A percentile compares a stretch with the other conserved stretches of the same genome.
Evolutionary conservation across 2,329 filamentous ascomycete genomes (phyloP).

Genomic region (Fusarium goolgardi): DNA sequence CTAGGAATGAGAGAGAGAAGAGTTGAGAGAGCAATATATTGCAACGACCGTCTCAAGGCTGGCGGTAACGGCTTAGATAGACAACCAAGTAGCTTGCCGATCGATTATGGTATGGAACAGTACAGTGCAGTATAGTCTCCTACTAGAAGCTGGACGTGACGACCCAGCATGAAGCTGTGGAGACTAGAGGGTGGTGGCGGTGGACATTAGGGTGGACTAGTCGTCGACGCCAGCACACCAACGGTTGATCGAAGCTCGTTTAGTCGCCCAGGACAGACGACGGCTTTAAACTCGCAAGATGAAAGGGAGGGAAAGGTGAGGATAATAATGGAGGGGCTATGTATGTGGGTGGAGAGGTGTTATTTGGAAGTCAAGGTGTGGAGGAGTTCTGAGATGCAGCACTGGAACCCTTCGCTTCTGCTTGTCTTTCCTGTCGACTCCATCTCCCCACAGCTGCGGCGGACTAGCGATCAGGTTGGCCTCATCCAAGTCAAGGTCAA

Average conservation of each 20-base stretch:
- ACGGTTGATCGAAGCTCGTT: slow-evolving; percentile 47
- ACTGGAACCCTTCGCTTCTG: slow-evolving; percentile 32
- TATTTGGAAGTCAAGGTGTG: slow-evolving; percentile 48
- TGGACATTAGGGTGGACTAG: slow-evolving; percentile 46
- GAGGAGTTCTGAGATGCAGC: slow-evolving; percentile 44
- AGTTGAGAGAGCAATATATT: slow-evolving; percentile 24
- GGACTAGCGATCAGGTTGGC: slow-evolving; percentile 36
- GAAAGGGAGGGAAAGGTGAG: slow-evolving; percentile 43
- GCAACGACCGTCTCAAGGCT: slow-evolving; percentile 11
- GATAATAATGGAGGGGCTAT: slow-evolving; percentile 48
- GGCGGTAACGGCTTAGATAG: slow-evolving; percentile 33
- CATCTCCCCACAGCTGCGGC: slow-evolving; percentile 46
- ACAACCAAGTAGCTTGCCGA: slow-evolving; percentile 28
- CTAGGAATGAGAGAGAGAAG: slow-evolving; percentile 4
- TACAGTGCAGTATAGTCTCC: slow-evolving; percentile 23
- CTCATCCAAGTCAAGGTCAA: slow-evolving; percentile 41
- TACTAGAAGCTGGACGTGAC: slow-evolving; percentile 34
- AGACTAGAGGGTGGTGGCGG: slow-evolving; percentile 43
- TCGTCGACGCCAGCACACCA: slow-evolving; percentile 47
- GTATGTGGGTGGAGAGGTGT: slow-evolving; percentile 49
- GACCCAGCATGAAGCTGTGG: slow-evolving; percentile 45
- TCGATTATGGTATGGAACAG: slow-evolving; percentile 27
- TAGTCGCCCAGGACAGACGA: slow-evolving; percentile 44
- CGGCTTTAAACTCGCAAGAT: slow-evolving; percentile 42
- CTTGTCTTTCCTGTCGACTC: slow-evolving; percentile 38